Evolutionary conservation across 2,329 filamentous ascomycete genomes (phyloP), one percentile per base, ranked within the genome.

Genomic region (Colletotrichum sp.): DNA sequence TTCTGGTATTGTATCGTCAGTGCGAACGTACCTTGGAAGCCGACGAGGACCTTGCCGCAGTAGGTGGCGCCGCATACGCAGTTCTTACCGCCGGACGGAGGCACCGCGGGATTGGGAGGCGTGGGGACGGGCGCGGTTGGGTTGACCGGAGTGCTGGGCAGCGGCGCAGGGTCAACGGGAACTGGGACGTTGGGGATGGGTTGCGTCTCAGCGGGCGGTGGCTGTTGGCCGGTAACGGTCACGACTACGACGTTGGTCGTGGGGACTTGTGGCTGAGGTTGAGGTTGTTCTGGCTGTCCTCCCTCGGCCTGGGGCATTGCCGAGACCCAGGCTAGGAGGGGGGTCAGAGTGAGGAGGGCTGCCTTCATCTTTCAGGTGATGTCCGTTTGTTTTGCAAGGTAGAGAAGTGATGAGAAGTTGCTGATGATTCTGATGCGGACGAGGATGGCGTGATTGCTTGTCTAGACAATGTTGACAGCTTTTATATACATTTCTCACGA

Each of bases 21-120:
- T 8, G 39, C 18, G 4, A 15, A 21, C n/a, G 16, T 66, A 77
- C 77, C 72, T 66, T 77, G 77, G 67, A 71, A 78, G 44, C 59
- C 72, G 80, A 83, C 81, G 24, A 87, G 80, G 15, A 87, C 85
- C 3, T 83, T 81, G 12, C 84, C 84, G 75, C 85, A 87, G 73
- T 87, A 87, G 5, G 85, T 87, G 70, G 86, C 86, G 71, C 85
- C 85, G 76, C 85, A 87, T 75, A 86, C 83, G 77, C 85, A 87
- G 68, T 83, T 82, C 18, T 85, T 78, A 3, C 81, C 84, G 10
- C 79, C 75, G 30, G 71, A 21, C 10, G 73, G 69, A 39, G 44
- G 63, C 10, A 68, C 34, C 52, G 62, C 32, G n/a, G 63, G 63
- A 7, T n/a, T 32, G 21, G 65, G 34, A 21, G 36, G 64, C 24